Percentiles rank a stretch among this genome's conserved stretches.
Conservation (phyloP, 2,329 filamentous ascomycete genomes). For the Trichoderma sp. region DNA sequence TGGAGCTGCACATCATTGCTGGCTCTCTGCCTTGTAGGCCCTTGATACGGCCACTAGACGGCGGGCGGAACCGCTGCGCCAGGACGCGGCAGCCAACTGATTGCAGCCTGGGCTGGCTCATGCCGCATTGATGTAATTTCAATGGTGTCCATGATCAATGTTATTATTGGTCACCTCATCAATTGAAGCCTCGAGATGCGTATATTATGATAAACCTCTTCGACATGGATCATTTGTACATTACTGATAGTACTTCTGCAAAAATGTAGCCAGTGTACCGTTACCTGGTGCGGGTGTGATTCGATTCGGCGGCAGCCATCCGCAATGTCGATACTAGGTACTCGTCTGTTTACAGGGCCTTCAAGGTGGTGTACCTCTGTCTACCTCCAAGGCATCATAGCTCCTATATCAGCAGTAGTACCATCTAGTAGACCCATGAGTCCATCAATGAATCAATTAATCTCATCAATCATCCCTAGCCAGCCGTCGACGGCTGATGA, state of each 20-base stretch:
- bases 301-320: not conserved
- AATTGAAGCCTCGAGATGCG: not conserved
- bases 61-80: not conserved
- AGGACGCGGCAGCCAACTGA: not conserved
- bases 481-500: not conserved
- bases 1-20: slow-evolving; percentile 6
- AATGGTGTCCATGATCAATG: not conserved
- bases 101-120: not conserved
- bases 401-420: no score
- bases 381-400: not conserved
- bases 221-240: not conserved
- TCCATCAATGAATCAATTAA: no score
- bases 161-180: not conserved
- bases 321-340: slow-evolving; percentile 5
- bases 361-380: not conserved
- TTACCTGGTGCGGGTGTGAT: not conserved
- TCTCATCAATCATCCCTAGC: not conserved
- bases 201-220: not conserved
- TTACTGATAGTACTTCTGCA: not conserved
- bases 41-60: slow-evolving; percentile 1
- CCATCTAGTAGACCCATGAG: no score
- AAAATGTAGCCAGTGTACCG: not conserved
- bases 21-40: not conserved
- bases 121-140: not conserved
- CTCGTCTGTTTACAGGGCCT: not conserved